Conservation (phyloP, 2,329 filamentous ascomycete species). For the Simplicillium aogashimaense region DNA sequence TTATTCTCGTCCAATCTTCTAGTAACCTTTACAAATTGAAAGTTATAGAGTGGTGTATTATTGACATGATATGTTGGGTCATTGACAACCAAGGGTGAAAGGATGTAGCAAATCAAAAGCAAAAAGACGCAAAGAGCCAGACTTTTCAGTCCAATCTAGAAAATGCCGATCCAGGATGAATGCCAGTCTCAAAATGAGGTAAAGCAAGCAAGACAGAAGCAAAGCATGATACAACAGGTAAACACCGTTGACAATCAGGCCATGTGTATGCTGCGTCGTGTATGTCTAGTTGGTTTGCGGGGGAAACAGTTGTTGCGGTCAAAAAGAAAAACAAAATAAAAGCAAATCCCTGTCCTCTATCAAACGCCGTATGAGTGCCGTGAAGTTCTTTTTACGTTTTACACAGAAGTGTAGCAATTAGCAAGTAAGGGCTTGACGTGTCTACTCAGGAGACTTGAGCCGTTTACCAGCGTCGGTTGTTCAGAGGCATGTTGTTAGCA, state of each 20-base stretch:
- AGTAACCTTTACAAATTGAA: too few species aligned
- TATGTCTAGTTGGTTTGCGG: too few species aligned
- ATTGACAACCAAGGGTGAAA: background rate
- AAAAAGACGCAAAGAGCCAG: background rate
- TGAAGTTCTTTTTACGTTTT: constrained; percentile 1
- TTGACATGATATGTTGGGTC: background rate
- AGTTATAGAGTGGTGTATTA: too few species aligned
- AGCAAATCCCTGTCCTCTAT: constrained; percentile 16
- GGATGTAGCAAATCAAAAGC: too few species aligned
- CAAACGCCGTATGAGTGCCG: constrained; percentile 17
- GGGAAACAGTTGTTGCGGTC: too few species aligned
- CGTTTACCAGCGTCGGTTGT: constrained; percentile 40
- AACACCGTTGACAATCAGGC: too few species aligned
- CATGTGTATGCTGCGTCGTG: too few species aligned
- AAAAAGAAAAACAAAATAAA: constrained; percentile 6
- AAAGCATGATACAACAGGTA: too few species aligned
- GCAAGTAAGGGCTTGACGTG: background rate
- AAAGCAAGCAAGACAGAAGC: background rate
- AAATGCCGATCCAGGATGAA: constrained; percentile 1
- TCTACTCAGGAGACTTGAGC: constrained; percentile 3
- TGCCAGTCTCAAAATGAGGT: background rate
- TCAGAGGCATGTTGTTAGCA: constrained; percentile 39
- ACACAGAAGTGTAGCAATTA: background rate
- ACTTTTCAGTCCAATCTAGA: constrained; percentile 1
- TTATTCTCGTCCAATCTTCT: too few species aligned